Conservation (phyloP, 129 eudicot species). For the Helianthus tuberosus region DNA sequence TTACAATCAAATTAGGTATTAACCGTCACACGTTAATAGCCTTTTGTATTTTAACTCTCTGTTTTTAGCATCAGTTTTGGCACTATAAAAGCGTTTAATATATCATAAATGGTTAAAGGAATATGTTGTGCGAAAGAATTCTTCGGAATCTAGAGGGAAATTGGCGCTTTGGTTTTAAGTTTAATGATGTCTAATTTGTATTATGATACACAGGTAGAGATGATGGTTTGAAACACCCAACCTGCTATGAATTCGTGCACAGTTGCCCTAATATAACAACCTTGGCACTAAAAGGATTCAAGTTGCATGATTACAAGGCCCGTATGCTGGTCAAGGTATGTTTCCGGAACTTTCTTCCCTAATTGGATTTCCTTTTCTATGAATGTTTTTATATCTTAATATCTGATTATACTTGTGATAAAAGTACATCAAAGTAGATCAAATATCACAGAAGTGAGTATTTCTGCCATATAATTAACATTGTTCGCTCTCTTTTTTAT, state of each 20-base stretch:
- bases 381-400: neutral
- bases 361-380: conserved; percentile 4
- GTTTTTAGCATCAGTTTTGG: too few relatives aligned
- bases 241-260: conserved; percentile 70
- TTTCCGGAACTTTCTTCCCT: conserved; percentile 25
- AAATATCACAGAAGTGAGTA: neutral
- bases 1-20: too few relatives aligned
- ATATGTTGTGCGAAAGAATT: neutral
- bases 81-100: too few relatives aligned
- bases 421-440: neutral
- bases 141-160: neutral
- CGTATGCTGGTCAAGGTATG: conserved; percentile 74
- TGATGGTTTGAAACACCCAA: conserved; percentile 69
- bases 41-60: too few relatives aligned
- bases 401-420: neutral
- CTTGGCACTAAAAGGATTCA: conserved; percentile 70
- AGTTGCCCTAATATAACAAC: conserved; percentile 69
- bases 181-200: conserved; percentile 2
- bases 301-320: conserved; percentile 60
- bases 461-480: neutral
- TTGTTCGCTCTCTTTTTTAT: neutral
- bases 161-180: neutral
- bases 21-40: too few relatives aligned
- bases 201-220: conserved; percentile 62
- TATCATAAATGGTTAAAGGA: neutral